A percentile compares a stretch with the other conserved stretches of the same genome.
phyloP scores from a whole-genome alignment of 257 asterid genomes.

The Solanum verrucosum region DNA sequence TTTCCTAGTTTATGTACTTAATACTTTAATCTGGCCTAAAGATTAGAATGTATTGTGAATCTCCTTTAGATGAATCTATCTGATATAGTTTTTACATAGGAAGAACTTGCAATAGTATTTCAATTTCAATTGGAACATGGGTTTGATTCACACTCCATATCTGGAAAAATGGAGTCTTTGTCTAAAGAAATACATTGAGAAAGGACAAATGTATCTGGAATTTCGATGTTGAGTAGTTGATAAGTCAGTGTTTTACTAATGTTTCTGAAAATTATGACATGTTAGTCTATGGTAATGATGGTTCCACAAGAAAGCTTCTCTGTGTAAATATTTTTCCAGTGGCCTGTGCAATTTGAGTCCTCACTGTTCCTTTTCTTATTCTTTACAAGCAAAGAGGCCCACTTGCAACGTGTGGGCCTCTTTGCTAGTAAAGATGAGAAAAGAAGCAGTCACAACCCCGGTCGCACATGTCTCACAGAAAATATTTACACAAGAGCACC shows the following conservation, averaged over 20 bases:
- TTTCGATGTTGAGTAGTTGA: slow-evolving; percentile 46
- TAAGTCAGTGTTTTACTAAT: slow-evolving; percentile 35
- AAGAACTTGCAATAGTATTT: not conserved
- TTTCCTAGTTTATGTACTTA: not conserved
- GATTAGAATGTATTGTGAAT: not conserved
- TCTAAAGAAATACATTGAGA: no score
- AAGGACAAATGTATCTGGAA: not conserved
- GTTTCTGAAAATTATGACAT: slow-evolving; percentile 24
- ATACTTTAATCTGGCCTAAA: not conserved
- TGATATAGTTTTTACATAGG: not conserved
- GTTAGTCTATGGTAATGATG: not conserved
- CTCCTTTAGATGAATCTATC: not conserved
- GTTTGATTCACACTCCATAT: not conserved
- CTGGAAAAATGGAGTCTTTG: not conserved
- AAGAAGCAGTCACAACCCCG: not conserved
- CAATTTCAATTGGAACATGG: not conserved
- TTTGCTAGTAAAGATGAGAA: no score
- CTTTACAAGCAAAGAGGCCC: slow-evolving; percentile 48
- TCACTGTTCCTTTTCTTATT: slow-evolving; percentile 70
- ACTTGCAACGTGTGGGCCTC: slow-evolving; percentile 28
- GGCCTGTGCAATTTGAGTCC: slow-evolving; percentile 78
- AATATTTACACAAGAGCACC: slow-evolving; percentile 55
- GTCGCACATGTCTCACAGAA: slow-evolving; percentile 56
- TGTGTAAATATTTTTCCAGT: slow-evolving; percentile 51
- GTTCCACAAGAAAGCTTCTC: slow-evolving; percentile 20